phyloP scores from a whole-genome alignment of 371 early-diverging fungal genomes.

The Saksenaea oblongispora region DNA sequence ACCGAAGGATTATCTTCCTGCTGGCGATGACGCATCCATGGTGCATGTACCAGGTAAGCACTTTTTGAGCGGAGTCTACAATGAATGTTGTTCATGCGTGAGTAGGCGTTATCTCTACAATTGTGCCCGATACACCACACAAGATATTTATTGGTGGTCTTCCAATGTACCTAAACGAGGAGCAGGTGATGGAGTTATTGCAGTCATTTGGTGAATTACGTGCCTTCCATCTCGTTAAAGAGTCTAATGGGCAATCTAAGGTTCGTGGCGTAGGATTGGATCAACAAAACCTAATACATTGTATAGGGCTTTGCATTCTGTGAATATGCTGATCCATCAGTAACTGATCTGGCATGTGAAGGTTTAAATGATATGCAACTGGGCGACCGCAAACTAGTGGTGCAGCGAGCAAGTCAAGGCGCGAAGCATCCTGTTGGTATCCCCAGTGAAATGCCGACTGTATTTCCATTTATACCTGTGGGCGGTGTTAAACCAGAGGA shows the following conservation, averaged over 20 bases:
- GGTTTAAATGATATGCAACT: constrained; percentile 95
- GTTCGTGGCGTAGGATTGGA: constrained; percentile 27
- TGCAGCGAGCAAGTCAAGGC: constrained; percentile 92
- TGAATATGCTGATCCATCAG: constrained; percentile 86
- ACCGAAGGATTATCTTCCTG: constrained; percentile 92
- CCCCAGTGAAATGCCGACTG: neutral
- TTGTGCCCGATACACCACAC: constrained; percentile 88
- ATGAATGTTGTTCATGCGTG: neutral
- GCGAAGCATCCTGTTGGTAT: constrained; percentile 49
- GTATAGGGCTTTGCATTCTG: constrained; percentile 93
- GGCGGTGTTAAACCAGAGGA: constrained; percentile 52
- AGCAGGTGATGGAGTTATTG: constrained; percentile 92
- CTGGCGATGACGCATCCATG: constrained; percentile 51
- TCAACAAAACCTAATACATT: neutral
- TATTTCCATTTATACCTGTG: constrained; percentile 18
- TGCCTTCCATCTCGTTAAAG: constrained; percentile 92
- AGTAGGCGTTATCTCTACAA: constrained; percentile 72
- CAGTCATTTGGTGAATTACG: constrained; percentile 91
- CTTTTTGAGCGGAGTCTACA: no score
- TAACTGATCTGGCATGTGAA: constrained; percentile 93
- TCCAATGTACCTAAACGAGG: constrained; percentile 87
- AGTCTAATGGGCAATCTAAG: constrained; percentile 78
- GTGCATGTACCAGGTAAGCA: constrained; percentile 6
- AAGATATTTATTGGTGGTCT: constrained; percentile 95
- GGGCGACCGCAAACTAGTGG: constrained; percentile 92